Evolutionary conservation across 2,329 filamentous ascomycete species (phyloP).

Genomic region (Talaromyces sp.): DNA sequence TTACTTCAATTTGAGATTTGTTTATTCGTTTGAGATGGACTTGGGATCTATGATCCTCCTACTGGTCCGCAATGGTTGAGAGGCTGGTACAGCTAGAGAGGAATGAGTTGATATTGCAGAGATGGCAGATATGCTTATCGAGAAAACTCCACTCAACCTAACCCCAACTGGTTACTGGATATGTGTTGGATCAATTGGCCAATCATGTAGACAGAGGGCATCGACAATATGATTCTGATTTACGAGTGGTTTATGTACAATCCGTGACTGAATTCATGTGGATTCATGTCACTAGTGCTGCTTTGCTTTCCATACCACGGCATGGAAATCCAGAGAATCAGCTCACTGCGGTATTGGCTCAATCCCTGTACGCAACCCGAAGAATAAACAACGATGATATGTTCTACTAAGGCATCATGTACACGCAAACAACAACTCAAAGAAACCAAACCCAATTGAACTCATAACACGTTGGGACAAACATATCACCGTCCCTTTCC

Average conservation of each 20-base stretch:
- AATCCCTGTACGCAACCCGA: neutral
- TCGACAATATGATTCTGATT: too few relatives aligned
- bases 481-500: conserved; percentile 44
- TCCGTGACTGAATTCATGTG: too few relatives aligned
- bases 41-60: neutral
- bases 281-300: too few relatives aligned
- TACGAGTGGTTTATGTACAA: too few relatives aligned
- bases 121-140: neutral
- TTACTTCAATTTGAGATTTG: neutral
- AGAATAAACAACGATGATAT: neutral
- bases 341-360: too few relatives aligned
- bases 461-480: neutral
- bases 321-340: neutral
- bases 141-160: neutral
- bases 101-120: neutral
- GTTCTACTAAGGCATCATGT: conserved; percentile 2
- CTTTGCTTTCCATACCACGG: too few relatives aligned
- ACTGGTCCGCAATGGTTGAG: too few relatives aligned
- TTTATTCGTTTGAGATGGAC: neutral
- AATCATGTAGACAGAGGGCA: neutral
- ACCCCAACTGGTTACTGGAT: neutral
- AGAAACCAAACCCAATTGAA: neutral
- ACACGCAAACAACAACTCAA: neutral
- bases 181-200: neutral
- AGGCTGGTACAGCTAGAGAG: neutral